Conservation (phyloP, 2,329 filamentous ascomycete genomes). For the Ophioceras dolichostomum region DNA sequence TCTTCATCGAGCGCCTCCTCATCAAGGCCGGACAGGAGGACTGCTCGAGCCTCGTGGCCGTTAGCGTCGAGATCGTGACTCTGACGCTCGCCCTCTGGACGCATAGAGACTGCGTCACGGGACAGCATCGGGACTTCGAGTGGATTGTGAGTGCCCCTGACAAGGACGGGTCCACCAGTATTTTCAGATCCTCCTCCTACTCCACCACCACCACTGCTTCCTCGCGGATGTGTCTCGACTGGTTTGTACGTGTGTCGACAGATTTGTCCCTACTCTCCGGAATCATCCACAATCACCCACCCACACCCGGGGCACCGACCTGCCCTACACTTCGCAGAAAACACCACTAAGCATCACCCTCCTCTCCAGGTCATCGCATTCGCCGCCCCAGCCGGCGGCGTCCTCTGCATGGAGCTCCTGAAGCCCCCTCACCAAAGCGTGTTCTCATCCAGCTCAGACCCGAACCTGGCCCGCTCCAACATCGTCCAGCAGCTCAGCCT, state of each 20-base stretch:
- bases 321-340: no score
- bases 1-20: slow-evolving; percentile 46
- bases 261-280: not conserved
- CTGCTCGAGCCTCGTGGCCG: slow-evolving; percentile 25
- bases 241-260: no score
- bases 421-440: slow-evolving; percentile 24
- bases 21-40: slow-evolving; percentile 14
- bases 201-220: no score
- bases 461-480: slow-evolving; percentile 26
- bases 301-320: not conserved
- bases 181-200: not conserved
- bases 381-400: slow-evolving; percentile 34
- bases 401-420: slow-evolving; percentile 36
- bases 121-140: slow-evolving; percentile 30
- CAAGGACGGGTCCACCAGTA: not conserved
- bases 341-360: not conserved
- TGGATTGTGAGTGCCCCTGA: slow-evolving; percentile 28
- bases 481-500: slow-evolving; percentile 40
- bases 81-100: slow-evolving; percentile 35
- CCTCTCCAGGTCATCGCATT: slow-evolving; percentile 30
- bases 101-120: slow-evolving; percentile 30
- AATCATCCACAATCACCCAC: not conserved
- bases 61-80: slow-evolving; percentile 34
- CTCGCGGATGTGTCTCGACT: no score
- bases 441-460: slow-evolving; percentile 14